A percentile compares a stretch with the other conserved stretches of the same genome.
phyloP scores from a whole-genome alignment of 208 protist genomes.

The Porcisia hertigi region DNA sequence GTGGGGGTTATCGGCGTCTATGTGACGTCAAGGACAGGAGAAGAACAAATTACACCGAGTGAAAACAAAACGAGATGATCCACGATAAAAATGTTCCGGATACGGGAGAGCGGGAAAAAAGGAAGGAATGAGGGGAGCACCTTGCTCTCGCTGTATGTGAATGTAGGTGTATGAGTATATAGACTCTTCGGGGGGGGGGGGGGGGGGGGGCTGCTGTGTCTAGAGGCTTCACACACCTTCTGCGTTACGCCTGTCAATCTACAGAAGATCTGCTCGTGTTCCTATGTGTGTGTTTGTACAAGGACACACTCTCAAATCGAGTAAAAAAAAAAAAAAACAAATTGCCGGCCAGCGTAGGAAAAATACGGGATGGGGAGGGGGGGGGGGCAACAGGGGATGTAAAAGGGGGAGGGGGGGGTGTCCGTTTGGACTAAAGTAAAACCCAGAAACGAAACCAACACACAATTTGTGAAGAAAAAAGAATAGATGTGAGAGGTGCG shows the following conservation, averaged over 20 bases:
- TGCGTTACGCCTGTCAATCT: background rate
- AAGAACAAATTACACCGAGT: background rate
- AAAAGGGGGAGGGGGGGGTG: background rate
- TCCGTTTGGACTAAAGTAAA: background rate
- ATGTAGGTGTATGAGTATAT: background rate
- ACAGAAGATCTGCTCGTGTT: slow-evolving; percentile 1
- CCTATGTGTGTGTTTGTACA: slow-evolving; percentile 1
- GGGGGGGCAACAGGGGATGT: background rate
- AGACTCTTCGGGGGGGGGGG: background rate
- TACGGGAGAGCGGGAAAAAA: background rate
- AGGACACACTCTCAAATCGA: background rate
- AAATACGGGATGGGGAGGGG: background rate
- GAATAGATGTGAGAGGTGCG: background rate
- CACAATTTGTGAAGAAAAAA: slow-evolving; percentile 4
- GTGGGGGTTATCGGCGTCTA: background rate
- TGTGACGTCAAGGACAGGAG: background rate
- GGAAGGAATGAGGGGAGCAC: background rate
- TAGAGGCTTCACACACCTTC: background rate
- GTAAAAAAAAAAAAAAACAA: slow-evolving; percentile 1
- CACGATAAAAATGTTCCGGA: background rate
- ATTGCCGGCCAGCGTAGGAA: background rate
- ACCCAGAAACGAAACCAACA: background rate
- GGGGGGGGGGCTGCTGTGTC: background rate
- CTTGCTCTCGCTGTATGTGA: slow-evolving; percentile 1
- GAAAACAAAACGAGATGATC: slow-evolving; percentile 3